Evolutionary conservation across 768 basidiomycete genomes (phyloP), one percentile per base, ranked within the genome.

Genomic region (Agrocybe praecox): DNA sequence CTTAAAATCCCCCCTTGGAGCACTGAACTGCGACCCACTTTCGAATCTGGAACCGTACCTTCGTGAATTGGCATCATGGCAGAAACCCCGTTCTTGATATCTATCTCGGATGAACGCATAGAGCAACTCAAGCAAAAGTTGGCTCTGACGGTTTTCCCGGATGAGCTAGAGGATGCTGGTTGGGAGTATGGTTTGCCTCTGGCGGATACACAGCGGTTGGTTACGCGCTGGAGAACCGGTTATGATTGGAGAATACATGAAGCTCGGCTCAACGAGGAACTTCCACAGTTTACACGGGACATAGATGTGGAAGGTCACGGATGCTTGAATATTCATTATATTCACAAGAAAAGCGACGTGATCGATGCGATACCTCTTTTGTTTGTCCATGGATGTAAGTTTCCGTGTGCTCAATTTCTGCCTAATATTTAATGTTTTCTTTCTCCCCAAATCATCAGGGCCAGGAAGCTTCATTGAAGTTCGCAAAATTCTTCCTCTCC

Each of bases 381-480:
- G 22, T 87, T 82, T 58, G 76, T 86, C 10, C 86, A 88, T 56
- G 86, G 86, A 36, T 87, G 85, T 75, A 52, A 51, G 72, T 66
- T 18, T 10, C 22, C 32, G 22, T 6, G 10, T 18, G 14, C 19
- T 51, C 18, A 36, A 21, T 22, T 46, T 70, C 64, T n/a, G 6
- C 29, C 33, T 11, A 7, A 19, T 40, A 21, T 7, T 18, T 9
- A 43, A 52, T 15, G n/a, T n/a, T n/a, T n/a, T n/a, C n/a, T n/a
- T n/a, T n/a, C n/a, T n/a, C n/a, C n/a, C n/a, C n/a, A n/a, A n/a
- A n/a, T 24, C 26, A 15, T 12, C 55, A 85, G 85, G 87, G 87
- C 85, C 86, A 0, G 86, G 87, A 52, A 75, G 79, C 51, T 84
- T 86, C 64, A 53, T 80, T 21, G 85, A 88, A 69, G 80, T 78